Conservation (phyloP, 768 basidiomycete species). For the Lentinula raphanica region DNA sequence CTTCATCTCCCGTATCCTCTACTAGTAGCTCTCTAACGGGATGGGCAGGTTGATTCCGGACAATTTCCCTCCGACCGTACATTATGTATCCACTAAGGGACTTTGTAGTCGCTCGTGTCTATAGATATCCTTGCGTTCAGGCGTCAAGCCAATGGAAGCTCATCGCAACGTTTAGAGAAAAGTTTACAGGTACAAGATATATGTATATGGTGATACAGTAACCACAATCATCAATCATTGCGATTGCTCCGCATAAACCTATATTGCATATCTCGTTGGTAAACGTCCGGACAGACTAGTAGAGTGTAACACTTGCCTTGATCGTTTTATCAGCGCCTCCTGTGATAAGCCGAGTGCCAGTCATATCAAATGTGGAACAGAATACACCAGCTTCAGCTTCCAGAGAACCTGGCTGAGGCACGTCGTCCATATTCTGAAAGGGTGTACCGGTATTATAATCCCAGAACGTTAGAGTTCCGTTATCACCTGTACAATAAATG, state of each 20-base stretch:
- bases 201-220: conserved; percentile 20
- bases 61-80: too few relatives aligned
- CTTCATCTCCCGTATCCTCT: conserved; percentile 1
- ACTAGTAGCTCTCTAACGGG: conserved; percentile 40
- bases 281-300: neutral
- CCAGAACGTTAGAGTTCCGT: conserved; percentile 89
- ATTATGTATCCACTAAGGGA: neutral
- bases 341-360: conserved; percentile 90
- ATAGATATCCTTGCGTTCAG: too few relatives aligned
- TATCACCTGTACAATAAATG: conserved; percentile 61
- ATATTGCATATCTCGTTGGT: neutral
- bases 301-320: conserved; percentile 55
- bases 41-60: conserved; percentile 37
- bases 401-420: conserved; percentile 95
- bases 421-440: conserved; percentile 90
- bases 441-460: conserved; percentile 92
- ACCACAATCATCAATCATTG: conserved; percentile 18
- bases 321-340: conserved; percentile 99
- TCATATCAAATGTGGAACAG: conserved; percentile 95
- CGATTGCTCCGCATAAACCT: conserved; percentile 72
- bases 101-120: neutral
- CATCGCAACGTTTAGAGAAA: neutral
- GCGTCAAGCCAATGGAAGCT: neutral
- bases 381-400: conserved; percentile 97
- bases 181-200: neutral